Base-by-base conservation (phyloP, 805 yeast genomes). In the Metschnikowia henanensis region DNA sequence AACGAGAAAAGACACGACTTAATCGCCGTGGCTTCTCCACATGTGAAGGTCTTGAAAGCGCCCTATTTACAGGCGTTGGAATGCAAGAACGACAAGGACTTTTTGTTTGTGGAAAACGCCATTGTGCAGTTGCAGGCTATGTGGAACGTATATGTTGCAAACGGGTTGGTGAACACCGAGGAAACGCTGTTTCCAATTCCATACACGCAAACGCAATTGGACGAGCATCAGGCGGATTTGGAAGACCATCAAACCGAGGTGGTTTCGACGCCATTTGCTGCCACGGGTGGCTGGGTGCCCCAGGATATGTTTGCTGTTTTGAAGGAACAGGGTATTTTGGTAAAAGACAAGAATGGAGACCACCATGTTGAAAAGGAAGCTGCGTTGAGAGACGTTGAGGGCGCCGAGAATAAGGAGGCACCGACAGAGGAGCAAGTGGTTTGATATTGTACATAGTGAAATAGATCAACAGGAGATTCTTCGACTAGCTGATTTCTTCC, bases 221-320 rank as follows among this genome's bases (percentile, higher is more conserved):
- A 80, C 46, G 62, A 70, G 39, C 85, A 83, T 58, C 80, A 79
- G 40, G 57, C 70, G 18, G 77, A 76, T 20, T 72, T 88, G 54
- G 81, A 78, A 46, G 76, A 73, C 23, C 86, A 87, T 70, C 92
- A 88, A 64, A 68, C 77, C 50, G 81, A 79, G 53, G 66, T 86
- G 36, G 76, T 84, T 29, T 72, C 82, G 5, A 76, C 81, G 39
- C 97, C 97, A 32, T 91, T 89, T 65, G 84, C 87, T 23, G 92
- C 92, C 36, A 86, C 97, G 19, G 85, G 87, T 42, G 97, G 97
- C 5, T 92, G 97, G 96, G 78, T 94, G 45, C 97, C 98, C 15
- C 96, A 89, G 60, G 96, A 89, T 60, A 81, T 89, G 85, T 91
- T 92, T 59, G 84, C 80, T 26, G 77, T 78, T 37, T 72, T 88